These are phyloP conservation scores for Tilletia setariae DNA, from an alignment of 1,284 basidiomycete genomes.

Conservation along the genomic window DNA sequence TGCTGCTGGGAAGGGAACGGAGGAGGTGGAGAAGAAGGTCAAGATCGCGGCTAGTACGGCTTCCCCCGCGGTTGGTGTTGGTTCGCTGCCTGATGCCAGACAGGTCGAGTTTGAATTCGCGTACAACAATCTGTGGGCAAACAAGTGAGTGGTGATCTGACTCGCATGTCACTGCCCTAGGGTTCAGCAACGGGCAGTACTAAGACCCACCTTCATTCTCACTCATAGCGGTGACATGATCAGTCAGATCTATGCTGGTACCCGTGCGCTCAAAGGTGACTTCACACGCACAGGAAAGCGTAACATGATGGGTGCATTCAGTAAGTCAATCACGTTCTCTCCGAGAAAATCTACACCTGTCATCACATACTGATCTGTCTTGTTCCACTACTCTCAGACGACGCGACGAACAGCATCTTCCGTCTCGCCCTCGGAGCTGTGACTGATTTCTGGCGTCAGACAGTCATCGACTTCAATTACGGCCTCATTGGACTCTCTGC, in stretches of 20 bases:
- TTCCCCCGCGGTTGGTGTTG: not conserved
- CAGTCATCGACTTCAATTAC: slow-evolving; percentile 48
- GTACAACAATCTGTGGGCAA: slow-evolving; percentile 16
- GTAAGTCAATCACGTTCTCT: not conserved
- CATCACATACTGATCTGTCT: not conserved
- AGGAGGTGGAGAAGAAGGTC: slow-evolving; percentile 5
- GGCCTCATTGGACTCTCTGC: slow-evolving; percentile 28
- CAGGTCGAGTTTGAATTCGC: slow-evolving; percentile 13
- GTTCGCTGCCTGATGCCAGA: not conserved
- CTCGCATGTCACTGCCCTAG: too few species aligned
- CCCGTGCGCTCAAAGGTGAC: slow-evolving; percentile 92
- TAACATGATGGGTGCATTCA: slow-evolving; percentile 74
- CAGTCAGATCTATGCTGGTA: slow-evolving; percentile 46
- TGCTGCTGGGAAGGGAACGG: not conserved
- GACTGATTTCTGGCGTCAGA: slow-evolving; percentile 90
- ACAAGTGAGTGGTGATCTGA: slow-evolving; percentile 7
- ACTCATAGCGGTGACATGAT: slow-evolving; percentile 65
- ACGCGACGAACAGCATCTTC: slow-evolving; percentile 45
- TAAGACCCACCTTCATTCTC: too few species aligned
- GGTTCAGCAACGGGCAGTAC: not conserved
- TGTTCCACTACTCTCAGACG: slow-evolving; percentile 20
- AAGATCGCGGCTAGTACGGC: not conserved
- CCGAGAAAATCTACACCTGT: too few species aligned
- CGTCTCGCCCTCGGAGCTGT: slow-evolving; percentile 59
- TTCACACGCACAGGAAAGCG: slow-evolving; percentile 87